Conservation (phyloP, 352 stramenopile genomes). For the Pythium chondricola region DNA sequence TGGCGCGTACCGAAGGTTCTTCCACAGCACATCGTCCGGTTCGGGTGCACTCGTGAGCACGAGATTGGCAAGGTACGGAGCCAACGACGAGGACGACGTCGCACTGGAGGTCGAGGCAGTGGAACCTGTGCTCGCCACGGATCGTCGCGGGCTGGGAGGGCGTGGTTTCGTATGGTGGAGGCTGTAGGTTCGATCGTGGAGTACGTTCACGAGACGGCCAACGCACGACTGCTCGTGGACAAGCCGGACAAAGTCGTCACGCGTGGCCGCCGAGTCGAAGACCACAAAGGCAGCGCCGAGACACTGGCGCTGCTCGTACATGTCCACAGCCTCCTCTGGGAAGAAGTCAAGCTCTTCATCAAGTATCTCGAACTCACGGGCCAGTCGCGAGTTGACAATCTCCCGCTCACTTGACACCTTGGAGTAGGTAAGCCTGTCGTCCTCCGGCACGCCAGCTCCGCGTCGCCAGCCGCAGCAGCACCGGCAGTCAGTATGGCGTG, state of each 20-base stretch:
- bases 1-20: constrained; percentile 57
- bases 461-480: constrained; percentile 40
- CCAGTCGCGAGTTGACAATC: constrained; percentile 18
- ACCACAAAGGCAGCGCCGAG: constrained; percentile 67
- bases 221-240: constrained; percentile 35
- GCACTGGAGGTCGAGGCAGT: neutral
- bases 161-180: constrained; percentile 11
- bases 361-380: constrained; percentile 26
- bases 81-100: constrained; percentile 18
- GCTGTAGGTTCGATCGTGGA: constrained; percentile 24
- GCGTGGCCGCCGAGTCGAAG: constrained; percentile 52
- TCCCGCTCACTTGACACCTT: constrained; percentile 26
- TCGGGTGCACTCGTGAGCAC: constrained; percentile 62
- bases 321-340: constrained; percentile 49
- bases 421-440: constrained; percentile 15
- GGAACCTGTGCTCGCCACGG: neutral
- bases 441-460: neutral
- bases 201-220: constrained; percentile 31
- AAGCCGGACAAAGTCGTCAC: constrained; percentile 52
- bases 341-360: constrained; percentile 70
- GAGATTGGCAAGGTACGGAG: constrained; percentile 36
- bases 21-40: constrained; percentile 74
- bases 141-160: constrained; percentile 11
- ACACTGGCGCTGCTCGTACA: constrained; percentile 53
- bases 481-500: constrained; percentile 37